phyloP scores from a whole-genome alignment of 108 stramenopile genomes.

The Cyclotella sp. region DNA sequence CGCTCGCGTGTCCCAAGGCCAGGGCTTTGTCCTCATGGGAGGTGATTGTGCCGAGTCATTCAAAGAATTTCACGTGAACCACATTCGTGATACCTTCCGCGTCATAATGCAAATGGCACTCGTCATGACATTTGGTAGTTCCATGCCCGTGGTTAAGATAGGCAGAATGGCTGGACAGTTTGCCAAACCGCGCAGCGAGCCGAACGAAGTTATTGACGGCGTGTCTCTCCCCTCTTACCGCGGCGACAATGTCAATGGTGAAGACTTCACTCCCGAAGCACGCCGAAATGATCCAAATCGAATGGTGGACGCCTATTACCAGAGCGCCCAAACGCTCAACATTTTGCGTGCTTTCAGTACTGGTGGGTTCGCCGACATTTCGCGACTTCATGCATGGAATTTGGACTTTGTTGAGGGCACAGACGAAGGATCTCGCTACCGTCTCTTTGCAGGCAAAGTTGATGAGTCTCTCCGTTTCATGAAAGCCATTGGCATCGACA shows the following conservation, averaged over 20 bases:
- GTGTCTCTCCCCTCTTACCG: conserved; percentile 94
- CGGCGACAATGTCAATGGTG: conserved; percentile 96
- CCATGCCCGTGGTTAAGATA: conserved; percentile 96
- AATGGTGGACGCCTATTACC: conserved; percentile 92
- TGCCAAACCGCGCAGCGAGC: conserved; percentile 95
- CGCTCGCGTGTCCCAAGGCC: conserved; percentile 92
- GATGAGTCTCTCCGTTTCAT: conserved; percentile 95
- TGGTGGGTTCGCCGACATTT: conserved; percentile 97
- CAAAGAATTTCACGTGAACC: conserved; percentile 93
- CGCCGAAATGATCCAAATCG: conserved; percentile 84
- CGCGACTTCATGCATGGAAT: conserved; percentile 96
- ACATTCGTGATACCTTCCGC: conserved; percentile 95
- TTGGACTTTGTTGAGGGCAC: conserved; percentile 97
- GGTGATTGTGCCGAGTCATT: conserved; percentile 99
- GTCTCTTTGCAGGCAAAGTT: conserved; percentile 91
- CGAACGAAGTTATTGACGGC: conserved; percentile 87
- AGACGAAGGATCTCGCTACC: conserved; percentile 90
- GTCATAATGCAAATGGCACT: conserved; percentile 95
- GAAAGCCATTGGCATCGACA: conserved; percentile 97
- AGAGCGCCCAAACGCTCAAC: conserved; percentile 96
- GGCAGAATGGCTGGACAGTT: conserved; percentile 99
- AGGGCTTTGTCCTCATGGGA: conserved; percentile 98
- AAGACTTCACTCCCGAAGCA: conserved; percentile 92
- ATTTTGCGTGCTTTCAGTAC: conserved; percentile 95
- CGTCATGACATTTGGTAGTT: conserved; percentile 94